A percentile compares a stretch with the other conserved stretches of the same genome.
Conservation (phyloP, 2,329 filamentous ascomycete species). For the Grosmannia penicillata region DNA sequence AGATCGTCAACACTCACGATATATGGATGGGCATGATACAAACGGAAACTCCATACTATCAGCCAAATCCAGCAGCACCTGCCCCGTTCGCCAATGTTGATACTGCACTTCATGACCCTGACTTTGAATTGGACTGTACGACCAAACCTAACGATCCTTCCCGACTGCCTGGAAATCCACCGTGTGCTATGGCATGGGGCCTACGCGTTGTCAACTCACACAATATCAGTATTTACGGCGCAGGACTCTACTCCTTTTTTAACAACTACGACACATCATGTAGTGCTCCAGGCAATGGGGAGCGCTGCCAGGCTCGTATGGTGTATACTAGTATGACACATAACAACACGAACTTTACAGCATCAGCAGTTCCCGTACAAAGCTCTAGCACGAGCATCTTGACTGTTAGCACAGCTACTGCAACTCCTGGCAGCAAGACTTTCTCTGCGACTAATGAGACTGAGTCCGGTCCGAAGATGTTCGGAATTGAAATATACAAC, state of each 20-base stretch:
- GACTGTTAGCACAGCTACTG: neutral
- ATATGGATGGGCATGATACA: constrained; percentile 47
- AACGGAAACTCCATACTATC: constrained; percentile 54
- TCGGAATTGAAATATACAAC: constrained; percentile 21
- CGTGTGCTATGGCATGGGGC: constrained; percentile 47
- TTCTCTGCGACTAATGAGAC: constrained; percentile 2
- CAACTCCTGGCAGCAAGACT: neutral
- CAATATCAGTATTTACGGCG: constrained; percentile 40
- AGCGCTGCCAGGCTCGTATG: constrained; percentile 25
- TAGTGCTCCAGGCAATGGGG: constrained; percentile 19
- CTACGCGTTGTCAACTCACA: constrained; percentile 39
- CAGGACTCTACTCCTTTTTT: constrained; percentile 46
- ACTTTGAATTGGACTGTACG: constrained; percentile 29
- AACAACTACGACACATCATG: constrained; percentile 37
- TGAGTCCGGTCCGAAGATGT: constrained; percentile 14
- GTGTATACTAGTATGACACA: constrained; percentile 19
- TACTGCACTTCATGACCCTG: constrained; percentile 25
- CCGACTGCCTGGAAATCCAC: constrained; percentile 13
- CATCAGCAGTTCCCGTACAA: too few relatives aligned
- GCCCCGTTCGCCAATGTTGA: constrained; percentile 30
- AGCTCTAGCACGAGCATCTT: neutral
- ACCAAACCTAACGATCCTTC: neutral
- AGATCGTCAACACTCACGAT: constrained; percentile 39
- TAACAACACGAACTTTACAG: neutral
- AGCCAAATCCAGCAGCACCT: constrained; percentile 40